Evolutionary conservation across 2,329 filamentous ascomycete genomes (phyloP), one percentile per base, ranked within the genome.

Genomic region (Exophiala aquamarina): DNA sequence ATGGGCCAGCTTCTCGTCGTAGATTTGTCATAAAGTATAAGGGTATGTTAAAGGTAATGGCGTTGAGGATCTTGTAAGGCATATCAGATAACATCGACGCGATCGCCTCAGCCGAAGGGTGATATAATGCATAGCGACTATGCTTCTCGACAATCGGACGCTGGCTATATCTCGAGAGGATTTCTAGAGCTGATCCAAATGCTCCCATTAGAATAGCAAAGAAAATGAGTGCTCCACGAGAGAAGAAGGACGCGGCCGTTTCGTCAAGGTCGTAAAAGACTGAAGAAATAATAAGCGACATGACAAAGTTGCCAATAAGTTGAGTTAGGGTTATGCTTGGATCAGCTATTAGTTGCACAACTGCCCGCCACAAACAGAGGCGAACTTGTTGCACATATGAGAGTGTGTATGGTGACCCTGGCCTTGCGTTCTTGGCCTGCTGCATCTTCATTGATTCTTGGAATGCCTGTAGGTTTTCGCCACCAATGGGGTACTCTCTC

Each of bases 121-220:
- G 78, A 54, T 86, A 86, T 63, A 87, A 86, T 0, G 81, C 82
- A 54, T 86, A 87, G 18, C 76, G 81, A 60, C 86, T 86, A 64
- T 87, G 84, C 62, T 87, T 87, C 43, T 85, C 67, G 31, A 88
- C 65, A 46, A 88, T 85, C 0, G 82, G 83, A 35, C 83, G 77
- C 17, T 75, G 77, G 38, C 74, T 66, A 54, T 86, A 87, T 0
- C 81, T 75, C 1, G 80, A 66, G 0, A 82, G 81, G 32, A 82
- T 70, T 58, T 86, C 81, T 4, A 78, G 76, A 37, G 84, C 62
- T 3, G 82, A 79, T 23, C 84, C 70, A 7, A 85, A 67, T 9
- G 81, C 73, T 55, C 84, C 84, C 68, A 83, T 84, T 1, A 85
- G 67, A 1, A 85, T 64, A 47, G 81, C 73, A 58, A 81, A 80